Conservation (phyloP, 2,329 filamentous ascomycete genomes). For the Trichophyton simii region DNA sequence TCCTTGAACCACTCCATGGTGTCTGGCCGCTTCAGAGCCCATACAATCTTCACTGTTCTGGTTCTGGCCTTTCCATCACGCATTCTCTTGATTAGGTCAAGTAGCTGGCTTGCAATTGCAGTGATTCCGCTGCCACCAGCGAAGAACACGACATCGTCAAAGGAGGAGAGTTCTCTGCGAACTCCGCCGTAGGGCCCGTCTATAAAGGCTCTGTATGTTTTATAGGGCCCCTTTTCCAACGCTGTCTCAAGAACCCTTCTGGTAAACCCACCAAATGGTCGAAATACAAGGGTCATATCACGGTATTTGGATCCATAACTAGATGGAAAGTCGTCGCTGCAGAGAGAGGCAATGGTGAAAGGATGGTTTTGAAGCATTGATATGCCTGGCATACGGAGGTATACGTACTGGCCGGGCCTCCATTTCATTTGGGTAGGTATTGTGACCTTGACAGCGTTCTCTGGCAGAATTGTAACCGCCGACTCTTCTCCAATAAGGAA, state of each 20-base stretch:
- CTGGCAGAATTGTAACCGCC: conserved; percentile 74
- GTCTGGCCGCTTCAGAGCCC: conserved; percentile 81
- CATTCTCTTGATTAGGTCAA: conserved; percentile 94
- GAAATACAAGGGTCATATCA: conserved; percentile 83
- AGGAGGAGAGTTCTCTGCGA: conserved; percentile 76
- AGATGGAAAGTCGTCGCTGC: conserved; percentile 84
- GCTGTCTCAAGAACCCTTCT: conserved; percentile 70
- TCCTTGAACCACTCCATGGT: conserved; percentile 97
- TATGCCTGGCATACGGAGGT: conserved; percentile 85
- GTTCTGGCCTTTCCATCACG: conserved; percentile 88
- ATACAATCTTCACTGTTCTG: conserved; percentile 80
- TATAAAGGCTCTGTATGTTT: conserved; percentile 82
- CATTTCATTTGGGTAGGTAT: conserved; percentile 87
- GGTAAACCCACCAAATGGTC: conserved; percentile 84
- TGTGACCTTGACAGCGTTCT: conserved; percentile 91
- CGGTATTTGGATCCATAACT: conserved; percentile 78
- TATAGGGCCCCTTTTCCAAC: conserved; percentile 73
- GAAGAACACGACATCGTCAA: conserved; percentile 85
- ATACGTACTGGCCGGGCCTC: conserved; percentile 89
- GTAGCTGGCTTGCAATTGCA: conserved; percentile 76
- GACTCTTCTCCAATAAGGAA: conserved; percentile 87
- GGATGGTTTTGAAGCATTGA: conserved; percentile 86
- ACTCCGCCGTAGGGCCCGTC: conserved; percentile 94
- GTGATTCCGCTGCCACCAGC: conserved; percentile 93
- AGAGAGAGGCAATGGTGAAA: conserved; percentile 86